A percentile compares a stretch with the other conserved stretches of the same genome.
These are phyloP conservation scores for Exsudoporus frostii DNA, from an alignment of 768 basidiomycete species.

Conservation along the genomic window DNA sequence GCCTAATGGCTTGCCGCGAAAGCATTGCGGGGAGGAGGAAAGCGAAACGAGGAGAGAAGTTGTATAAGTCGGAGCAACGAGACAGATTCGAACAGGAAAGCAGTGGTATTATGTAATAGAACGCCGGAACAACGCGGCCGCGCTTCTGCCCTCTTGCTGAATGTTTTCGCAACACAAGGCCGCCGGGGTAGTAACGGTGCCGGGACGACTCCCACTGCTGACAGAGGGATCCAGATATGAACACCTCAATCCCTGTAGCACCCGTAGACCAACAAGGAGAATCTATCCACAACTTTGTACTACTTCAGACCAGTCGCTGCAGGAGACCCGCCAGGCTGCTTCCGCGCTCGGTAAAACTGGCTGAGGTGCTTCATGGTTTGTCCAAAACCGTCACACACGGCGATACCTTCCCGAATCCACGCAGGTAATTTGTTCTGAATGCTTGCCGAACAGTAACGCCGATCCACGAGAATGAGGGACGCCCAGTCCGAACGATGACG, in stretches of 20 bases:
- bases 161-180: conserved; percentile 2
- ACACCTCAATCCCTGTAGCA: conserved; percentile 1
- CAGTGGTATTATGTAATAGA: conserved; percentile 11
- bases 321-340: conserved; percentile 9
- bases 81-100: neutral
- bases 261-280: neutral
- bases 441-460: conserved; percentile 65
- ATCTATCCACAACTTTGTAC: neutral
- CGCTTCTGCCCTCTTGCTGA: neutral
- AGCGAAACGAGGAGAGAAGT: neutral
- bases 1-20: conserved; percentile 36
- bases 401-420: conserved; percentile 75
- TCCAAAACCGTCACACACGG: conserved; percentile 64
- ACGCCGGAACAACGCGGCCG: conserved; percentile 17
- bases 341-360: conserved; percentile 64
- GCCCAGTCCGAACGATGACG: conserved; percentile 92
- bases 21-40: conserved; percentile 29
- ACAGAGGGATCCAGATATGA: conserved; percentile 3
- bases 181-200: neutral
- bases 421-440: conserved; percentile 81
- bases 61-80: neutral
- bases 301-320: conserved; percentile 1
- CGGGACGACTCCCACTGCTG: neutral
- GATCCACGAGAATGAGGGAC: conserved; percentile 81
- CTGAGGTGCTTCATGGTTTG: conserved; percentile 67